Base-by-base conservation (phyloP, 306 rosid species). In the Adenanthera pavonina region DNA sequence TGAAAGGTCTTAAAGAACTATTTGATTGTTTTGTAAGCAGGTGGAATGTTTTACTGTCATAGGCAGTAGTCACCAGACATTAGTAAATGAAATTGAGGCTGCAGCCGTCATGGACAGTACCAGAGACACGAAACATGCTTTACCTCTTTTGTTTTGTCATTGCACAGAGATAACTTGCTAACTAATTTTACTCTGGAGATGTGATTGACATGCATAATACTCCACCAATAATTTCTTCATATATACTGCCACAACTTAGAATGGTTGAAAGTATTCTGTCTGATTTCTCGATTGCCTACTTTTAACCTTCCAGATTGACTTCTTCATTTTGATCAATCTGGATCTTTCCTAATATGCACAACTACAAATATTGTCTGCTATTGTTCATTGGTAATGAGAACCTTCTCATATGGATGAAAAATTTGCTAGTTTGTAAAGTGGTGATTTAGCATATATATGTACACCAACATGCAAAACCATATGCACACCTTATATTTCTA, bases 21-120 rank as follows among this genome's bases (percentile, higher is more conserved):
- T 57, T 80, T 77, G 60, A 16, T 77, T 9, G 69, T 53, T 77
- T 67, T 83, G 62, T 66, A 6, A n/a, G 5, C 41, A 16, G 20
- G 61, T n/a, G 8, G 52, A 61, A 13, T 36, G 52, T 53, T 69
- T 78, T 46, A 72, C n/a, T 53, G 47, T 51, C 47, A 36, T 65
- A 12, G 30, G 13, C 11, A 17, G 74, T 48, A 85, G 49, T 53
- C 62, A 43, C 30, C 68, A 56, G 2, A 35, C 59, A 46, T 76
- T 36, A 17, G 60, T 47, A 20, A 52, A 81, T 33, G 35, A 54
- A 78, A 54, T 54, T 43, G 43, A 71, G 80, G 76, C 46, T 82
- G 72, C 72, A 56, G 62, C 60, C n/a, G 9, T 34, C 80, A 49
- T 15, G 20, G 53, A 75, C 77, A 35, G 76, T 69, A 46, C 70